Percentiles rank a stretch among this genome's conserved stretches.
These are phyloP conservation scores for Anisodus tanguticus DNA, from an alignment of 257 asterid genomes.

Conservation along the genomic window DNA sequence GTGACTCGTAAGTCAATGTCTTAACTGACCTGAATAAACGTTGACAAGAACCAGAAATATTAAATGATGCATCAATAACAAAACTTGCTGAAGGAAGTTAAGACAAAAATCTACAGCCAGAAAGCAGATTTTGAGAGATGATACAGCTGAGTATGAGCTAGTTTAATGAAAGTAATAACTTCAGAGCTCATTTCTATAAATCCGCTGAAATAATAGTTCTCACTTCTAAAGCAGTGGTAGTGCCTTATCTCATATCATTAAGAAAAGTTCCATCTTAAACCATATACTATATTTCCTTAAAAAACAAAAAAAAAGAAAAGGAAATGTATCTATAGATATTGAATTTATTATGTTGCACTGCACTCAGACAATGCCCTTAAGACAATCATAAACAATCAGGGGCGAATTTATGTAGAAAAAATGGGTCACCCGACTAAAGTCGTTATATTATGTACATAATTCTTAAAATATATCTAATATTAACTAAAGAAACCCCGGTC, in stretches of 20 bases:
- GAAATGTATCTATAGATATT: not conserved
- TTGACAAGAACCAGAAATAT: not conserved
- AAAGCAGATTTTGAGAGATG: not conserved
- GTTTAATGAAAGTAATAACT: not conserved
- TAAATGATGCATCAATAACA: not conserved
- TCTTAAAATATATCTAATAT: too few relatives aligned
- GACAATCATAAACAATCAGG: not conserved
- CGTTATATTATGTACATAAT: too few relatives aligned
- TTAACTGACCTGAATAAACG: constrained; percentile 77
- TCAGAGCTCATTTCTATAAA: not conserved
- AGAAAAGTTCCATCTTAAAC: not conserved
- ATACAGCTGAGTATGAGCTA: constrained; percentile 7
- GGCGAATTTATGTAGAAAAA: too few relatives aligned
- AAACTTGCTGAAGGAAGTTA: not conserved
- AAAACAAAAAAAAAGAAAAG: not conserved
- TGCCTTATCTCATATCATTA: constrained; percentile 3
- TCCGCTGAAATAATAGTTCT: not conserved
- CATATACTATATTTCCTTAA: too few relatives aligned
- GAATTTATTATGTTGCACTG: not conserved
- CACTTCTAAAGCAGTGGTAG: constrained; percentile 15
- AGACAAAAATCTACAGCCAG: constrained; percentile 8
- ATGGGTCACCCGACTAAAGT: too few relatives aligned
- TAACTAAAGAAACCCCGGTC: too few relatives aligned
- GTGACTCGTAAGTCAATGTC: constrained; percentile 84
- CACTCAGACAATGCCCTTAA: constrained; percentile 11